Evolutionary conservation across 768 basidiomycete species (phyloP).

Genomic region (Chalciporus pseudorubinellus): DNA sequence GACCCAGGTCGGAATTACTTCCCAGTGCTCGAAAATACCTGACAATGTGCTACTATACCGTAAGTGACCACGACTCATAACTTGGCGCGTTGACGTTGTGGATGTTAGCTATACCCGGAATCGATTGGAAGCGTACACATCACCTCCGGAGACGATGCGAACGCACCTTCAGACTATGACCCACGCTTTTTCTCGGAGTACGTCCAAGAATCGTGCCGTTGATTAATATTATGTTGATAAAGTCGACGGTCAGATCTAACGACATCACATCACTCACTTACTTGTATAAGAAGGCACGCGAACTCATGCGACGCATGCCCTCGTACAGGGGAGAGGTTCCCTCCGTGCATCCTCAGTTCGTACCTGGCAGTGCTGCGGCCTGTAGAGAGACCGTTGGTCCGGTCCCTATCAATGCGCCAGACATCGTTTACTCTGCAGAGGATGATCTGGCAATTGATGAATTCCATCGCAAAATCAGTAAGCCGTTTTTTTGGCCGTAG

Average conservation of each 20-base stretch:
- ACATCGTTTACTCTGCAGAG: conserved; percentile 33
- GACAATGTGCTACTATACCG: conserved; percentile 31
- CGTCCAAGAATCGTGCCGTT: conserved; percentile 3
- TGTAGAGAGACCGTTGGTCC: conserved; percentile 20
- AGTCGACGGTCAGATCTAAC: conserved; percentile 7
- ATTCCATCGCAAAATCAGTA: conserved; percentile 21
- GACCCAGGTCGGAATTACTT: neutral
- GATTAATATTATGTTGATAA: neutral
- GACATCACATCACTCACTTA: conserved; percentile 49
- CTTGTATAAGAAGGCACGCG: conserved; percentile 53
- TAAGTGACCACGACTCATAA: conserved; percentile 11
- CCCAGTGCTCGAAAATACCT: conserved; percentile 22
- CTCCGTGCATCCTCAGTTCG: conserved; percentile 29
- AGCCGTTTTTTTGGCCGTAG: neutral
- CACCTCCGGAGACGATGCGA: conserved; percentile 37
- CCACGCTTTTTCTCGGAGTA: conserved; percentile 45
- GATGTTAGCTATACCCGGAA: conserved; percentile 38
- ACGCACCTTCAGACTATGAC: conserved; percentile 43
- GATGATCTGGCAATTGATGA: conserved; percentile 35
- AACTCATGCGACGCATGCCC: conserved; percentile 54
- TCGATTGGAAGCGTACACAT: conserved; percentile 50
- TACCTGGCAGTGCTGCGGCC: conserved; percentile 25
- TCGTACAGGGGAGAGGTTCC: conserved; percentile 22
- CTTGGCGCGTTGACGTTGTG: neutral
- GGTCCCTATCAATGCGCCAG: conserved; percentile 24